Evolutionary conservation across 73 alveolate genomes (phyloP), one percentile per base, ranked within the genome.

Genomic region (Vitrella brassicaformis): DNA sequence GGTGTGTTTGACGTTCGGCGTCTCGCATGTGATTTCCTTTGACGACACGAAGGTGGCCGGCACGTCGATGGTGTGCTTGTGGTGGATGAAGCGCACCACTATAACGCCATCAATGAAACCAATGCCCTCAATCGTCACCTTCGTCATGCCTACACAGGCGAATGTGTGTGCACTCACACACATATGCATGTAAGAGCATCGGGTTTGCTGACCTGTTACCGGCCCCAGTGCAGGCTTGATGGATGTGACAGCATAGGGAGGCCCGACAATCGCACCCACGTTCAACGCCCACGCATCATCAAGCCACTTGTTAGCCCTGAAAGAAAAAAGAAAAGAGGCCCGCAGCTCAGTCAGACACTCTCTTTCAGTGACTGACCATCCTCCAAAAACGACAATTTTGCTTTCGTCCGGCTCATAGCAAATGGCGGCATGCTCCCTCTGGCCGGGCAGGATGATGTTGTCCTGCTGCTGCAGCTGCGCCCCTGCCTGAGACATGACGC

Each of bases 271-370:
- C 31, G 98, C 90, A 27, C 94, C 77, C 47, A 96, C 99, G 85
- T 96, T 94, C 67, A 96, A 82, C 31, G 97, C 91, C 86, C 92
- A 91, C 75, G 91, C 87, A 74, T 94, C 99, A 72, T 90, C 93
- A 80, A 92, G 89, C 99, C 99, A 96, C 75, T 94, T 96, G 85
- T 96, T 96, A 39, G 94, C 90, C n/a, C n/a, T n/a, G n/a, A n/a
- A n/a, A n/a, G n/a, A n/a, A n/a, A n/a, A n/a, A n/a, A n/a, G n/a
- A n/a, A n/a, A n/a, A n/a, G n/a, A n/a, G n/a, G n/a, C n/a, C n/a
- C n/a, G n/a, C n/a, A n/a, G n/a, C n/a, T n/a, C n/a, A n/a, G n/a
- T n/a, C n/a, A n/a, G n/a, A n/a, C n/a, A n/a, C n/a, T n/a, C n/a
- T n/a, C n/a, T n/a, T n/a, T n/a, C n/a, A n/a, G n/a, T n/a, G n/a